Evolutionary conservation across 805 yeast genomes (phyloP), one percentile per base, ranked within the genome.

Genomic region (Saturnispora halmiae): DNA sequence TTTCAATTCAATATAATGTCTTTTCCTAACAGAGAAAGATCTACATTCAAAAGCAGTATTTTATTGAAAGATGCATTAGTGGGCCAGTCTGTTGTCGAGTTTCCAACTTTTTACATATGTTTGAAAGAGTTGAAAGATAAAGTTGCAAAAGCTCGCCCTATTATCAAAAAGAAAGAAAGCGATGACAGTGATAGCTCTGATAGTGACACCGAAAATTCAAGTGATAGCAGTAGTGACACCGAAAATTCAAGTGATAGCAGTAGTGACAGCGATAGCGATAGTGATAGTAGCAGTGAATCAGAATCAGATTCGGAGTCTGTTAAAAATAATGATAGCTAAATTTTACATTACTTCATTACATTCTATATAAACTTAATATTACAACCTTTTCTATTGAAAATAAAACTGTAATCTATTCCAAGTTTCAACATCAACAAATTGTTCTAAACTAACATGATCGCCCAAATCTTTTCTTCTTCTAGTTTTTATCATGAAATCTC

Each of bases 401-500:
- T 31, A 46, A 29, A 37, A 44, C 44, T 63, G 61, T 50, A 86
- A 59, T 47, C 73, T 72, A 6, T 65, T 64, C 47, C 69, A 73
- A 15, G 83, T 60, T 2, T 73, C 80, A 2, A 62, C 60, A 39
- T 81, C 94, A 21, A 88, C 71, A 52, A 79, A 85, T 48, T 77
- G 77, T 36, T 70, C 67, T 36, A 88, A 54, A 2, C 69, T 67
- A 16, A 85, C 84, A 45, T 81, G 94, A 11, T 79, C 84, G 6
- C 76, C 69, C 27, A 90, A 61, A 0, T 96, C 97, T 56, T 87
- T 90, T 51, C 96, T 72, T 51, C 78, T 75, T 56, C 99, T 70
- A 0, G 96, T 86, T 58, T 94, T 92, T 62, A 85, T 63, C 24
- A 86, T 79, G 52, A 87, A 85, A 59, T 92, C 98, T 43, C 98